Conservation (phyloP, 2,329 filamentous ascomycete genomes). For the Aspergillus terreus region DNA sequence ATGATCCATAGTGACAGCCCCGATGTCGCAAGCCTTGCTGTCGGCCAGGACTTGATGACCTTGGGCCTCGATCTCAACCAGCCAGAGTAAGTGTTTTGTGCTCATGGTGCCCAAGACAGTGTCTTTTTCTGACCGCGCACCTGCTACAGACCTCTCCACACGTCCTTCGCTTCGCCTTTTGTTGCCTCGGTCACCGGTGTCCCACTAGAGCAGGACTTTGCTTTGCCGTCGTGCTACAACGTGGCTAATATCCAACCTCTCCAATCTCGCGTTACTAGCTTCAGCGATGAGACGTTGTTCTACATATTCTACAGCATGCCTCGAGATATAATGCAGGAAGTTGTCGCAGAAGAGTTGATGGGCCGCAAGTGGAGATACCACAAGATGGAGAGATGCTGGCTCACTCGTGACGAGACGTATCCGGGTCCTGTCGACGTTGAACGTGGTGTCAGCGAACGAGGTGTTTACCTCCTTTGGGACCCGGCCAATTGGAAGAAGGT, state of each 20-base stretch:
- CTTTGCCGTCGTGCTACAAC: constrained; percentile 60
- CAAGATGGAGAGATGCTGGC: constrained; percentile 50
- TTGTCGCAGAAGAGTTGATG: constrained; percentile 61
- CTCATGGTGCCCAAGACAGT: background rate
- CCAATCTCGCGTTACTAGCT: constrained; percentile 55
- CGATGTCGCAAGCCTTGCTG: constrained; percentile 52
- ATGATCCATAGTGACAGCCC: constrained; percentile 55
- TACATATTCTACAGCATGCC: constrained; percentile 68
- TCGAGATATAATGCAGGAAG: constrained; percentile 62
- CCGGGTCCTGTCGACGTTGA: constrained; percentile 47
- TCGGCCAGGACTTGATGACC: constrained; percentile 62
- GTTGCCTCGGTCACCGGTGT: constrained; percentile 54
- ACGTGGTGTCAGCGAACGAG: constrained; percentile 46
- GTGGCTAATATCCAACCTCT: constrained; percentile 64
- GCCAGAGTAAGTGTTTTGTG: constrained; percentile 49
- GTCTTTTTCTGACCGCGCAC: constrained; percentile 15
- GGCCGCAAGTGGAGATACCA: constrained; percentile 52
- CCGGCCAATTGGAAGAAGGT: constrained; percentile 48
- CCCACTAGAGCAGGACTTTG: constrained; percentile 61
- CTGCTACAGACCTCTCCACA: constrained; percentile 52
- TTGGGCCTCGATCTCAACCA: constrained; percentile 63
- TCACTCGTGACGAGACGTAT: constrained; percentile 47
- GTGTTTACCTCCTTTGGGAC: constrained; percentile 52
- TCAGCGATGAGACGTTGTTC: constrained; percentile 63
- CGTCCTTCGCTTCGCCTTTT: constrained; percentile 63